Conservation (phyloP, 257 asterid genomes). For the Primulina eburnea region DNA sequence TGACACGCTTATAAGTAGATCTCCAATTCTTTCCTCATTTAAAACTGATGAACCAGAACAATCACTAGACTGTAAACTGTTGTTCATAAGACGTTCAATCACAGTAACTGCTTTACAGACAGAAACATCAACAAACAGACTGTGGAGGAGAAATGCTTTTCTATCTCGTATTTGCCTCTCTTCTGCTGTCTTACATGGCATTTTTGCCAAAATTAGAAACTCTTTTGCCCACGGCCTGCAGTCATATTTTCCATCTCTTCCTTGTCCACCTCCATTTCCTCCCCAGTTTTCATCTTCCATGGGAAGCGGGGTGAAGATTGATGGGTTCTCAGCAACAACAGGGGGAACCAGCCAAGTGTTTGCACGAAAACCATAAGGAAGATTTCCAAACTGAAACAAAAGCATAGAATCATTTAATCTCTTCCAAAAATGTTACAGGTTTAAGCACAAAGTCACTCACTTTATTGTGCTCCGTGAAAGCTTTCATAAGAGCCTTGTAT, state of each 20-base stretch:
- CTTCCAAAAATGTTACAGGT: conserved; percentile 5
- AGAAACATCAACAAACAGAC: conserved; percentile 69
- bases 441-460: conserved; percentile 39
- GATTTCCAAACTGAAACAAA: conserved; percentile 66
- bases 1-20: conserved; percentile 44
- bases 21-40: conserved; percentile 57
- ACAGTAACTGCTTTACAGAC: conserved; percentile 60
- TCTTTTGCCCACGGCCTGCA: conserved; percentile 65
- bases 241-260: conserved; percentile 53
- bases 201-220: conserved; percentile 56
- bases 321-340: conserved; percentile 56
- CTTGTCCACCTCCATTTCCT: conserved; percentile 83
- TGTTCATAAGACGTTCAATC: conserved; percentile 38
- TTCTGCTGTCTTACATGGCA: conserved; percentile 78
- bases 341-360: conserved; percentile 79
- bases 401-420: conserved; percentile 17
- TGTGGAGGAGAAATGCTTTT: conserved; percentile 77
- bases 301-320: conserved; percentile 59
- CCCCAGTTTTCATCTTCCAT: conserved; percentile 78
- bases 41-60: conserved; percentile 24
- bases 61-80: conserved; percentile 25
- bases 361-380: conserved; percentile 79
- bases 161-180: conserved; percentile 70
- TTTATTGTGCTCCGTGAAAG: conserved; percentile 77
- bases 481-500: conserved; percentile 69